Conservation (phyloP, 1,284 basidiomycete species). For the Cryptococcus hybrid region DNA sequence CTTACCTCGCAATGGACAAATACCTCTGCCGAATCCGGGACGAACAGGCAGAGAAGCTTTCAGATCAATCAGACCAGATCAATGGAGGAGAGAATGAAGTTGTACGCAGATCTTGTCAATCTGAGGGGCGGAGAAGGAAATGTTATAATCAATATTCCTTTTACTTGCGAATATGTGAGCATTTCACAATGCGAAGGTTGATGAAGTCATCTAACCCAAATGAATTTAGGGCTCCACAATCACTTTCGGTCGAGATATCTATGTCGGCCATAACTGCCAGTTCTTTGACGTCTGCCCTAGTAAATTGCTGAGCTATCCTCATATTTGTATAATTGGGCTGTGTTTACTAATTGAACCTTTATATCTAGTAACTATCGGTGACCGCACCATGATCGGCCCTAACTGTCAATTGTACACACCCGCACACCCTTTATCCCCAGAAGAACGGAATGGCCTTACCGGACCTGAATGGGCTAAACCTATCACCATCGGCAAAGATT, state of each 20-base stretch:
- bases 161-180: conserved; percentile 42
- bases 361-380: conserved; percentile 40
- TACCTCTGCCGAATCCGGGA: conserved; percentile 28
- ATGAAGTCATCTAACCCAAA: background rate
- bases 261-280: conserved; percentile 40
- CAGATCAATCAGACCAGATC: conserved; percentile 14
- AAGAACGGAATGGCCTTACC: conserved; percentile 36
- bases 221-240: conserved; percentile 45
- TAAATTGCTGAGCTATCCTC: conserved; percentile 15
- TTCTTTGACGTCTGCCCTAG: conserved; percentile 45
- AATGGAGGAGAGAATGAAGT: conserved; percentile 16
- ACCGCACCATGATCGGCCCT: conserved; percentile 47
- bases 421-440: conserved; percentile 47
- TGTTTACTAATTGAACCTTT: too few species aligned
- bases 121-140: conserved; percentile 1
- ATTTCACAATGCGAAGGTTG: background rate
- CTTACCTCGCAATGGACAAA: conserved; percentile 30
- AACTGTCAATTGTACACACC: conserved; percentile 49
- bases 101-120: conserved; percentile 20
- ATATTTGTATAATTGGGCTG: background rate
- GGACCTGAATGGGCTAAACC: conserved; percentile 47
- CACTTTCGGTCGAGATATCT: conserved; percentile 39
- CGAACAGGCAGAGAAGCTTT: conserved; percentile 14
- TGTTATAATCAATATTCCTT: conserved; percentile 15
- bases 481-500: conserved; percentile 49